Base-by-base conservation (phyloP, 1,284 basidiomycete species). In the Apiotrichum sp. region DNA sequence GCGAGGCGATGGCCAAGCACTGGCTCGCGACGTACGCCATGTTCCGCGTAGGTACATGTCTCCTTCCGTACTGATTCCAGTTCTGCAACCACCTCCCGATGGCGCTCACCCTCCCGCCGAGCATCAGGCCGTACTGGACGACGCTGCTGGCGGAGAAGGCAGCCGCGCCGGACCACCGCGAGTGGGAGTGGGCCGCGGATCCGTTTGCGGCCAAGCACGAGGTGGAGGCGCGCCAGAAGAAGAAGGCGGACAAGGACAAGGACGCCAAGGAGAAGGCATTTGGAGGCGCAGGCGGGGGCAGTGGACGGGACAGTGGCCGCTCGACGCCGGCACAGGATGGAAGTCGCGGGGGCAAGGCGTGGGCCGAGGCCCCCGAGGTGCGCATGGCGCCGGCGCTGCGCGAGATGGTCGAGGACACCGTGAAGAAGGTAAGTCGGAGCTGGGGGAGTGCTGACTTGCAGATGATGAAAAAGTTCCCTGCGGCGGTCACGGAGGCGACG, bases 11-110 rank as follows among this genome's bases (percentile, higher is more conserved):
- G 75, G 89, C 89, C 16, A 85, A 84, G 49, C 91, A 93, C 68
- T 92, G 86, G 83, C 89, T 86, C 29, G 89, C 90, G 31, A 88
- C 88, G 3, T 92, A 91, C 66, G 89, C 89, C 33, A 74, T 93
- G 54, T 89, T 91, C 75, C 83, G 90, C 60, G 88, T 90, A 71
- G 74, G 87, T 56, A 33, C 47, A 3, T 16, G n/a, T 11, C 6
- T 7, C n/a, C 11, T 13, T 36, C 50, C 32, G 10, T 38, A 14
- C 56, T 58, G 14, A 53, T 40, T 9, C 3, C 56, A 90, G 87
- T 87, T 90, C 70, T 87, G 84, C 73, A 90, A 89, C 67, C 81
- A 84, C 54, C 82, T 90, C 4, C 86, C 87, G 58, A 80, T 92
- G 33, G 84, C 89, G 60, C 82, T 82, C 52, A 81, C 86, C 45